Evolutionary conservation across 2,329 filamentous ascomycete genomes (phyloP).

Genomic region (Annulohypoxylon truncatum): DNA sequence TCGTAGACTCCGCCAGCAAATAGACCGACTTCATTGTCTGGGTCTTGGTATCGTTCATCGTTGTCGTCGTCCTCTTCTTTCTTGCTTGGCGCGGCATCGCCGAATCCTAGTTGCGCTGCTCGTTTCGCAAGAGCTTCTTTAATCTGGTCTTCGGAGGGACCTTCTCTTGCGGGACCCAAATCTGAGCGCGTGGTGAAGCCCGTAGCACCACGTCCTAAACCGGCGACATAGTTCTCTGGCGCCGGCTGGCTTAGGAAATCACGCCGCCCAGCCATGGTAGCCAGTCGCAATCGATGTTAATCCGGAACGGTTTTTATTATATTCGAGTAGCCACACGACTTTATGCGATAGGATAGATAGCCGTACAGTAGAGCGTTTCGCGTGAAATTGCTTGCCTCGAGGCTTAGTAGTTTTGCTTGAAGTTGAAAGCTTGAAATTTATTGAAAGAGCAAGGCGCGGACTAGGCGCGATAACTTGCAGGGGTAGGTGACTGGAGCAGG

Average conservation of each 20-base stretch:
- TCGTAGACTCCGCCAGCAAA: slow-evolving; percentile 97
- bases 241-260: slow-evolving; percentile 91
- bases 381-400: neutral
- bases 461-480: slow-evolving; percentile 13
- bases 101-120: slow-evolving; percentile 82
- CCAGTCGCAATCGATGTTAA: neutral
- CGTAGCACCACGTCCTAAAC: slow-evolving; percentile 96
- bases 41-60: slow-evolving; percentile 89
- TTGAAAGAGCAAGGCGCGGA: slow-evolving; percentile 1
- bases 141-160: slow-evolving; percentile 97
- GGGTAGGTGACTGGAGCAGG: slow-evolving; percentile 9
- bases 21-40: slow-evolving; percentile 94
- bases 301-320: neutral
- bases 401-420: slow-evolving; percentile 2
- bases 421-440: slow-evolving; percentile 13
- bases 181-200: slow-evolving; percentile 98
- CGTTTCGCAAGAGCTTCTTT: slow-evolving; percentile 97
- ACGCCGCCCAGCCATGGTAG: slow-evolving; percentile 70
- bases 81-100: slow-evolving; percentile 67
- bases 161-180: slow-evolving; percentile 92
- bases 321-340: neutral
- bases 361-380: neutral
- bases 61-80: slow-evolving; percentile 79
- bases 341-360: neutral
- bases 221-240: slow-evolving; percentile 91